Percentiles rank a stretch among this genome's conserved stretches.
phyloP scores from a whole-genome alignment of 2,329 filamentous ascomycete genomes.

The Alternaria solani region DNA sequence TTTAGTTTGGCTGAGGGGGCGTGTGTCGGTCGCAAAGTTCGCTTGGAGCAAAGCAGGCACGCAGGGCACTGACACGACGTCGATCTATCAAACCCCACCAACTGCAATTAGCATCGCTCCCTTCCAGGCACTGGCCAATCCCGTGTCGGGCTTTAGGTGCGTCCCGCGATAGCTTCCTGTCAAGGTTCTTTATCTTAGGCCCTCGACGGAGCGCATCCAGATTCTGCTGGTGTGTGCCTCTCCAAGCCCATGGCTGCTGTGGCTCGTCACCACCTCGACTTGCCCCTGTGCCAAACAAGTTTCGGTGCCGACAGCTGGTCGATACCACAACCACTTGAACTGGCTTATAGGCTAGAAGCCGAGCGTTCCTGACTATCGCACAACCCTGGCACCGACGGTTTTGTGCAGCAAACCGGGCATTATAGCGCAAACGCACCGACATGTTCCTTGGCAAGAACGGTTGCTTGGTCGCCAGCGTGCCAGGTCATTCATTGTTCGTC shows the following conservation, averaged over 20 bases:
- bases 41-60: conserved; percentile 16
- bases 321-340: not conserved
- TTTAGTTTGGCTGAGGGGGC: conserved; percentile 19
- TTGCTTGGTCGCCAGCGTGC: conserved; percentile 43
- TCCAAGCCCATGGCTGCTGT: conserved; percentile 7
- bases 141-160: conserved; percentile 40
- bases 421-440: conserved; percentile 29
- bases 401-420: conserved; percentile 28
- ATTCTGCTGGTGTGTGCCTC: conserved; percentile 12
- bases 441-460: conserved; percentile 34
- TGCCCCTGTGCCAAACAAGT: conserved; percentile 2
- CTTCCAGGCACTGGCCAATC: conserved; percentile 37
- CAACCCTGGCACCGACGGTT: conserved; percentile 27
- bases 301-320: conserved; percentile 3
- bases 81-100: conserved; percentile 33
- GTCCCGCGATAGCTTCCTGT: conserved; percentile 38
- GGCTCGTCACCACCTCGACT: conserved; percentile 6
- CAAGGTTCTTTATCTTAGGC: conserved; percentile 25
- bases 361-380: conserved; percentile 27
- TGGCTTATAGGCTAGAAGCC: conserved; percentile 11
- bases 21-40: conserved; percentile 32
- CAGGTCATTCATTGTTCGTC: conserved; percentile 42
- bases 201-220: conserved; percentile 12
- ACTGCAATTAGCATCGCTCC: conserved; percentile 28
- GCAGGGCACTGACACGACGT: conserved; percentile 44